A percentile compares a stretch with the other conserved stretches of the same genome.
Conservation (phyloP, 208 protist genomes). For the Trypanosoma lewisi region DNA sequence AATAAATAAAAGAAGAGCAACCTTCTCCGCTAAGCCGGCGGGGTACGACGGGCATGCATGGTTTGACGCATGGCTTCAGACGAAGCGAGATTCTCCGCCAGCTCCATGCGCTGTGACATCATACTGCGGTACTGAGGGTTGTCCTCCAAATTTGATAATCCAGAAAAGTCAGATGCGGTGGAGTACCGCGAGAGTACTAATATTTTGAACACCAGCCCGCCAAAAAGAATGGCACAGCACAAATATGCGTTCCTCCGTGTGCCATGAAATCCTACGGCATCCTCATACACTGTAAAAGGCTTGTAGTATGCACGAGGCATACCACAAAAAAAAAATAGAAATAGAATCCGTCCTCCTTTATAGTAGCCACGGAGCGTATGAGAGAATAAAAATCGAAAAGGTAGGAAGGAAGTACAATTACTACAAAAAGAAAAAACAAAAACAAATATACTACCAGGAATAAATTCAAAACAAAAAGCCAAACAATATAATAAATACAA, state of each 20-base stretch:
- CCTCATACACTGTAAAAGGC: constrained; percentile 81
- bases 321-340: too few species aligned
- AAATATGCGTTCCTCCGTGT: constrained; percentile 71
- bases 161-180: constrained; percentile 28
- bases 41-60: constrained; percentile 11
- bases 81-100: constrained; percentile 38
- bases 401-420: constrained; percentile 2
- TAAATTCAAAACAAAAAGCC: too few species aligned
- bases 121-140: constrained; percentile 48
- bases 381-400: too few species aligned
- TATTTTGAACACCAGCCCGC: constrained; percentile 62
- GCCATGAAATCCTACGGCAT: constrained; percentile 71
- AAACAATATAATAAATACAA: too few species aligned
- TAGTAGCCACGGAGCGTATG: too few species aligned
- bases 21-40: constrained; percentile 13
- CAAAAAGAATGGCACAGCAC: constrained; percentile 61
- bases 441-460: too few species aligned
- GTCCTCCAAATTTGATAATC: constrained; percentile 26
- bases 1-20: constrained; percentile 13
- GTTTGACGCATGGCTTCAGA: constrained; percentile 20
- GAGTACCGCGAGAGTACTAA: constrained; percentile 50
- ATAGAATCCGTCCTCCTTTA: not conserved
- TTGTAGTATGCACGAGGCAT: constrained; percentile 86
- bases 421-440: constrained; percentile 17
- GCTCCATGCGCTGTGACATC: constrained; percentile 42